These are phyloP conservation scores for Quercus variabilis DNA, from an alignment of 306 rosid genomes.

Conservation along the genomic window DNA sequence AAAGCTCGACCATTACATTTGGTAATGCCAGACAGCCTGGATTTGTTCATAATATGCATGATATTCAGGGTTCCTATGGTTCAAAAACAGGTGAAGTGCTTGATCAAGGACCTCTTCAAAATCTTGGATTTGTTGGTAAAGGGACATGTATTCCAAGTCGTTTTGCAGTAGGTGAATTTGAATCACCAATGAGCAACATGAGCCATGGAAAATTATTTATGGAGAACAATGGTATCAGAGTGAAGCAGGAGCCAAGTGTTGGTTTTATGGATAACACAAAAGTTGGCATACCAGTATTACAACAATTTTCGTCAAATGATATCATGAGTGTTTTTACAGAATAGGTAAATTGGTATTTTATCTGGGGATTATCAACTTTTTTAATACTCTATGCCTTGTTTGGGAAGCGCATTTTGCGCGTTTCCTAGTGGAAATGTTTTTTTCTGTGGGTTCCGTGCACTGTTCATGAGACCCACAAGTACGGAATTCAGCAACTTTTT, in stretches of 20 bases:
- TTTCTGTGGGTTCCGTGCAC: too few relatives aligned
- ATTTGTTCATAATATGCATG: constrained; percentile 10
- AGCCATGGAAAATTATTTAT: constrained; percentile 33
- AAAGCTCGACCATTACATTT: constrained; percentile 30
- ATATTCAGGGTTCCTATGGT: constrained; percentile 27
- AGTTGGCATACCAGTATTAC: constrained; percentile 32
- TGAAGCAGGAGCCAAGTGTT: constrained; percentile 49
- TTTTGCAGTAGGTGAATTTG: constrained; percentile 46
- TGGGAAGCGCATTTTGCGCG: too few relatives aligned
- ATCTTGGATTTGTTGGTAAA: constrained; percentile 51
- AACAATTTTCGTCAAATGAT: constrained; percentile 38
- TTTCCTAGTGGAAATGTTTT: too few relatives aligned
- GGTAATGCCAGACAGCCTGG: constrained; percentile 34
- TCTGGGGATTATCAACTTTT: not conserved
- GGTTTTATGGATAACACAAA: constrained; percentile 33
- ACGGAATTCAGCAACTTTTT: too few relatives aligned
- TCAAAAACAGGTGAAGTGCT: constrained; percentile 34
- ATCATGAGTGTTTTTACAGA: constrained; percentile 42
- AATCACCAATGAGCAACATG: constrained; percentile 39
- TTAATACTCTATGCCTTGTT: not conserved
- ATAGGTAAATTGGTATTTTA: constrained; percentile 40
- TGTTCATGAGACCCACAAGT: too few relatives aligned
- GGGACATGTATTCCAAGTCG: constrained; percentile 45
- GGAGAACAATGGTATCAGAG: constrained; percentile 41
- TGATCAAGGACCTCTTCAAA: constrained; percentile 36